A percentile compares a stretch with the other conserved stretches of the same genome.
Conservation (phyloP, 805 yeast genomes). For the Metschnikowia cubensis region DNA sequence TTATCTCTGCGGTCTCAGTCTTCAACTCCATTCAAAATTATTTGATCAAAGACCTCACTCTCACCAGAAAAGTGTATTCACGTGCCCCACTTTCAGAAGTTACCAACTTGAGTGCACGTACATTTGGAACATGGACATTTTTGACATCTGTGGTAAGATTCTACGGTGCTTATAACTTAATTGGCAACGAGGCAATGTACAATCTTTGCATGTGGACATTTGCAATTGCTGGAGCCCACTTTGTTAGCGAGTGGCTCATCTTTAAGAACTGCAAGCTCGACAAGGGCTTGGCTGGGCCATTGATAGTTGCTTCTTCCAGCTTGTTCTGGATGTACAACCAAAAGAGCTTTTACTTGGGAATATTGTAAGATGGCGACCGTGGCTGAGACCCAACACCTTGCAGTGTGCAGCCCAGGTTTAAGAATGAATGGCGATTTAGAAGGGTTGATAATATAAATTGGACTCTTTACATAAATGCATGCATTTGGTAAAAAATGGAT, state of each 20-base stretch:
- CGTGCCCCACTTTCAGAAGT: conserved; percentile 30
- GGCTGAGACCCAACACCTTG: neutral
- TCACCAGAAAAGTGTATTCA: conserved; percentile 79
- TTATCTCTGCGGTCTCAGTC: conserved; percentile 79
- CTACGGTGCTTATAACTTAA: conserved; percentile 74
- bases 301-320: conserved; percentile 67
- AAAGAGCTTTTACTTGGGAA: conserved; percentile 53
- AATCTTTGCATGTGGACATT: conserved; percentile 78
- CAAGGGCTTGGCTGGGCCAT: conserved; percentile 86
- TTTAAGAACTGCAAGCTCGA: conserved; percentile 80
- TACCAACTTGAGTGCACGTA: conserved; percentile 74
- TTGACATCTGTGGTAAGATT: conserved; percentile 79
- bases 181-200: conserved; percentile 66
- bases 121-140: conserved; percentile 98
- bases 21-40: conserved; percentile 90
- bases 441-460: neutral
- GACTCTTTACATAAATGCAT: neutral
- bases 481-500: neutral
- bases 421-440: no score
- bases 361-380: neutral
- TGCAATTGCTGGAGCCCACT: conserved; percentile 79
- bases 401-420: neutral
- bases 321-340: conserved; percentile 77
- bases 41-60: conserved; percentile 56
- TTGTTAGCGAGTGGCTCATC: conserved; percentile 75